These are phyloP conservation scores for Hyphopichia wangnamkhiaoensis DNA, from an alignment of 1,139 yeast genomes.

Conservation along the genomic window DNA sequence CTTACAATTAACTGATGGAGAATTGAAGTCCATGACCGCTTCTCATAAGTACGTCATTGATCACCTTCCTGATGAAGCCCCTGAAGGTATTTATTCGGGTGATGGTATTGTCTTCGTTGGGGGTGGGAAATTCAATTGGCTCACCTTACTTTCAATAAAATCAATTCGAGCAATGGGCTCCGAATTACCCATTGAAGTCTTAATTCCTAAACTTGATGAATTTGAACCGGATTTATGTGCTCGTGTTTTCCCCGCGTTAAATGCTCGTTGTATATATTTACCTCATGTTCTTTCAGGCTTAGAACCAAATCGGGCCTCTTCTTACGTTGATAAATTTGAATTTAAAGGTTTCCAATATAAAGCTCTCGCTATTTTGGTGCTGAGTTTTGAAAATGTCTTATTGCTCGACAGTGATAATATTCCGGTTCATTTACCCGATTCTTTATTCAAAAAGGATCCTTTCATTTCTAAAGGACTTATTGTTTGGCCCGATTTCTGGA, in stretches of 20 bases:
- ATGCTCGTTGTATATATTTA: conserved; percentile 69
- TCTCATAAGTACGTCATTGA: conserved; percentile 58
- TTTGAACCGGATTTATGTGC: conserved; percentile 71
- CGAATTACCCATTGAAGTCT: conserved; percentile 71
- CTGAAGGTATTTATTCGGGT: conserved; percentile 56
- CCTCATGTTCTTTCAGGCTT: conserved; percentile 54
- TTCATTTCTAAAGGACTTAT: conserved; percentile 35
- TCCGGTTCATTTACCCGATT: conserved; percentile 60
- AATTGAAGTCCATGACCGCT: conserved; percentile 45
- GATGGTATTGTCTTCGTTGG: conserved; percentile 82
- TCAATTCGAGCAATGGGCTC: conserved; percentile 65
- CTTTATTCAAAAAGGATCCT: conserved; percentile 31
- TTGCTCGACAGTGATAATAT: conserved; percentile 77
- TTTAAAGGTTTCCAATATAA: conserved; percentile 80
- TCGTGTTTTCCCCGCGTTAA: conserved; percentile 60
- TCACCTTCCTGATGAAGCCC: conserved; percentile 47
- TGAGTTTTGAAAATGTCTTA: conserved; percentile 76
- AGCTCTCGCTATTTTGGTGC: conserved; percentile 69
- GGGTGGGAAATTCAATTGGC: conserved; percentile 77
- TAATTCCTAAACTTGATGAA: conserved; percentile 69
- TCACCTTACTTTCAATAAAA: conserved; percentile 65
- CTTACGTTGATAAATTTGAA: conserved; percentile 41
- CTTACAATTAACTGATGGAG: conserved; percentile 50
- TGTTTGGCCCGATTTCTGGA: conserved; percentile 54
- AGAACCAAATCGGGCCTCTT: conserved; percentile 12